These are phyloP conservation scores for Cucurbita moschata DNA, from an alignment of 306 rosid species.

Conservation along the genomic window DNA sequence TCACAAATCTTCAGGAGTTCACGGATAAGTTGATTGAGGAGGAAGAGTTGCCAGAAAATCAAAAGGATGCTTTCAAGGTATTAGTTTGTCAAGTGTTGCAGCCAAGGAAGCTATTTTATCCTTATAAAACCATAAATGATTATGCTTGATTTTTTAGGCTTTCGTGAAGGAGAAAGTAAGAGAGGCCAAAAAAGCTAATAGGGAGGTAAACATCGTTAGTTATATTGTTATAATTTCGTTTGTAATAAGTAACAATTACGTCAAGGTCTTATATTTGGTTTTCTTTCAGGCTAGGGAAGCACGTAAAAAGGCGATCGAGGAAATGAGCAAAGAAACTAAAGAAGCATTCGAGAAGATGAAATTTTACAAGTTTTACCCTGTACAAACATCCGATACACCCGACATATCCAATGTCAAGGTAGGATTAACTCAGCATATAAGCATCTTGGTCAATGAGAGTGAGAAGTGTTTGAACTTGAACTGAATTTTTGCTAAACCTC, in stretches of 20 bases:
- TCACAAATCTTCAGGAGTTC: constrained; percentile 40
- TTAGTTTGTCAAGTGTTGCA: background rate
- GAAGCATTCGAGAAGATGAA: constrained; percentile 56
- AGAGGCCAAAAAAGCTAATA: constrained; percentile 62
- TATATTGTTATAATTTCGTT: background rate
- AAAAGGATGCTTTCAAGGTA: constrained; percentile 72
- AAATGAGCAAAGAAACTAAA: constrained; percentile 63
- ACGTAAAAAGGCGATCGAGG: constrained; percentile 50
- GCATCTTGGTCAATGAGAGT: background rate
- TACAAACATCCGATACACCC: constrained; percentile 52
- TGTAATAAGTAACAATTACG: background rate
- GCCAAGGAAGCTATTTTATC: background rate
- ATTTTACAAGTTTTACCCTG: constrained; percentile 81
- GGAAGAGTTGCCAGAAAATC: constrained; percentile 45
- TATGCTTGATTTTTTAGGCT: constrained; percentile 24
- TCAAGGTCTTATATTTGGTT: background rate
- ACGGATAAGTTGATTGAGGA: constrained; percentile 53
- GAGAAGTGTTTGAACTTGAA: background rate
- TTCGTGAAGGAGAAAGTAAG: constrained; percentile 71
- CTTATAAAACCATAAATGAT: background rate
- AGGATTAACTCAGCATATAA: background rate
- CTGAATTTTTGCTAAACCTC: background rate
- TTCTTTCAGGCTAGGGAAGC: constrained; percentile 67
- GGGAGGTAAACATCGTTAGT: constrained; percentile 30
- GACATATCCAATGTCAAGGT: constrained; percentile 71